These are phyloP conservation scores for Fusarium phyllophilum DNA, from an alignment of 2,329 filamentous ascomycete genomes.

Conservation along the genomic window DNA sequence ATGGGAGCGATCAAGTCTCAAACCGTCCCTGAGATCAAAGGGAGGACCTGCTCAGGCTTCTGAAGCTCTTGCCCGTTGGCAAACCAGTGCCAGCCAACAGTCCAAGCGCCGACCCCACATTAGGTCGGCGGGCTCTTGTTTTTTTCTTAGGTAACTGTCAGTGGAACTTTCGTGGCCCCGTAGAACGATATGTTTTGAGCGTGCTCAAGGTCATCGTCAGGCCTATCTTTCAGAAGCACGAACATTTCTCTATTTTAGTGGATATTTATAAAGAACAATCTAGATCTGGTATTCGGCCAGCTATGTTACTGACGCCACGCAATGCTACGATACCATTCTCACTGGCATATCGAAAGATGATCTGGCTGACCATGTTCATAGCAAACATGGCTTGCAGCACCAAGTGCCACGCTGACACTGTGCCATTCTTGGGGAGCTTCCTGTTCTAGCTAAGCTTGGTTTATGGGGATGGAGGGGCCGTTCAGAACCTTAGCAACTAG, in stretches of 20 bases:
- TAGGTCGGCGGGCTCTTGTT: background rate
- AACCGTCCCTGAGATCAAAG: background rate
- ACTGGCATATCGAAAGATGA: slow-evolving; percentile 4
- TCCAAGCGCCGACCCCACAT: slow-evolving; percentile 34
- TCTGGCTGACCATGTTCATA: slow-evolving; percentile 3
- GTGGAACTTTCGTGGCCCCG: background rate
- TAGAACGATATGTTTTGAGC: slow-evolving; percentile 12
- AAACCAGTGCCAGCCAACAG: slow-evolving; percentile 19
- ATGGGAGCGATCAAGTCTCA: background rate
- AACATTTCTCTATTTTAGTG: background rate
- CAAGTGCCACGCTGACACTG: slow-evolving; percentile 32
- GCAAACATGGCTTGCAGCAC: slow-evolving; percentile 8
- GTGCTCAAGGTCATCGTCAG: background rate
- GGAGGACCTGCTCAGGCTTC: background rate
- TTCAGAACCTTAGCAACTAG: slow-evolving; percentile 28
- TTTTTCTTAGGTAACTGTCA: slow-evolving; percentile 16
- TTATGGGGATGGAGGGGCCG: slow-evolving; percentile 6
- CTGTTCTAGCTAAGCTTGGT: slow-evolving; percentile 37
- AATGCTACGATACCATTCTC: slow-evolving; percentile 23
- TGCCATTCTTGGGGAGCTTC: slow-evolving; percentile 40
- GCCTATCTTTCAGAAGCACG: background rate
- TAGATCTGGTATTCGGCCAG: background rate
- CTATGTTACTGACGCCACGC: slow-evolving; percentile 17
- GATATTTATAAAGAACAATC: background rate
- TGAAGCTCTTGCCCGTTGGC: background rate